Conservation (phyloP, 495 filamentous ascomycete species). For the Neurospora terricola region DNA sequence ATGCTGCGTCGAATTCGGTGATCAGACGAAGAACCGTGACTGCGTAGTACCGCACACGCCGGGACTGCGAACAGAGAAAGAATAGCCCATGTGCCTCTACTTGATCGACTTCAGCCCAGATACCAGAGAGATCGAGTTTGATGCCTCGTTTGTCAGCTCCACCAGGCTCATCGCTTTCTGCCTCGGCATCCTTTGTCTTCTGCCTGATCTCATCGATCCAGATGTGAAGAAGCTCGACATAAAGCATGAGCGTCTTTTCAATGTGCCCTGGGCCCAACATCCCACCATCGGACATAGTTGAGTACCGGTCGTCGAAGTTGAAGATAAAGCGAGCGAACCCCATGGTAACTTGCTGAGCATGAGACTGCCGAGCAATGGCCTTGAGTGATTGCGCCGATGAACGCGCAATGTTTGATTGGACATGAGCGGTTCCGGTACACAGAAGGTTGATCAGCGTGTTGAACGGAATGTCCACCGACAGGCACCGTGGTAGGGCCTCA, state of each 20-base stretch:
- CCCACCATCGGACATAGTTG: constrained; percentile 95
- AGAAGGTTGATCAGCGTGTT: constrained; percentile 91
- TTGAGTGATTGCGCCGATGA: constrained; percentile 91
- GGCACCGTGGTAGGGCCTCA: constrained; percentile 83
- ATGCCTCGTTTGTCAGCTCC: constrained; percentile 49
- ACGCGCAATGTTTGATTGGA: constrained; percentile 81
- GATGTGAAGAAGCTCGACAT: constrained; percentile 86
- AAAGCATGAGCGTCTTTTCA: constrained; percentile 83
- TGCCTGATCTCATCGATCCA: constrained; percentile 95
- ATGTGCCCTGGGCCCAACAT: constrained; percentile 94
- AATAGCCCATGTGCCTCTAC: constrained; percentile 97
- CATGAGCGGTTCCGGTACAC: constrained; percentile 93
- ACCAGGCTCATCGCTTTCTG: constrained; percentile 50
- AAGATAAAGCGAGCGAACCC: constrained; percentile 96
- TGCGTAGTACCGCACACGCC: constrained; percentile 77
- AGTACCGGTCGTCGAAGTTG: constrained; percentile 92
- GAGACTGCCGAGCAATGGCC: constrained; percentile 84
- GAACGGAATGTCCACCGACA: constrained; percentile 84
- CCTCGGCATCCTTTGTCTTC: constrained; percentile 65
- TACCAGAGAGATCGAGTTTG: constrained; percentile 76
- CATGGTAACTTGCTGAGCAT: constrained; percentile 93
- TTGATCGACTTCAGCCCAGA: constrained; percentile 89
- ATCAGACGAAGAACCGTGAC: constrained; percentile 87
- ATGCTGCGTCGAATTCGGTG: constrained; percentile 83
- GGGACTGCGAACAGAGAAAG: constrained; percentile 92